Evolutionary conservation across 805 yeast species (phyloP).

Genomic region (Candida yuanshanica): DNA sequence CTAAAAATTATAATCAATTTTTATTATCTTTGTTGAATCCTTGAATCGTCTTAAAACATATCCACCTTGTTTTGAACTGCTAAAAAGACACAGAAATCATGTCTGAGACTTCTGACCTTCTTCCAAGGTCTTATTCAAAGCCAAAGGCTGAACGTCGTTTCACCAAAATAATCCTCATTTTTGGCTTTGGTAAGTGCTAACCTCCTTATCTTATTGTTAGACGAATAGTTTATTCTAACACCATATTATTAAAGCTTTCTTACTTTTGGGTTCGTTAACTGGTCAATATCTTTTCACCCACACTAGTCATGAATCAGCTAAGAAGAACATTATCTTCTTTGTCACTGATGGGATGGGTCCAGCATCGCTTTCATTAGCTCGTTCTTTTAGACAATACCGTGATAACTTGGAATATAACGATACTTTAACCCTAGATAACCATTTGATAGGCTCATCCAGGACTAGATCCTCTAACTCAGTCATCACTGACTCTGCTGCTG

Average conservation of each 20-base stretch:
- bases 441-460: conserved; percentile 76
- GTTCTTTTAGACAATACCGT: conserved; percentile 64
- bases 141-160: background rate
- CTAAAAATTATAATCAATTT: too few species aligned
- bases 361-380: conserved; percentile 71
- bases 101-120: background rate
- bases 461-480: conserved; percentile 73
- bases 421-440: conserved; percentile 55
- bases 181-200: background rate
- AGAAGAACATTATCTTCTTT: conserved; percentile 78
- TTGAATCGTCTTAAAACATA: too few species aligned
- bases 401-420: conserved; percentile 51
- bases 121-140: background rate
- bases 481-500: conserved; percentile 95
- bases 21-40: too few species aligned
- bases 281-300: background rate
- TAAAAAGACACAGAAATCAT: too few species aligned
- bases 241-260: background rate
- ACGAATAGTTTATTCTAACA: too few species aligned
- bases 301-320: conserved; percentile 22
- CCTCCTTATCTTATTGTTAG: too few species aligned
- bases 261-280: background rate
- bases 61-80: too few species aligned
- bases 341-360: conserved; percentile 98
- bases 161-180: background rate